phyloP scores from a whole-genome alignment of 2,329 filamentous ascomycete species.

The Verticillium klebahnii region DNA sequence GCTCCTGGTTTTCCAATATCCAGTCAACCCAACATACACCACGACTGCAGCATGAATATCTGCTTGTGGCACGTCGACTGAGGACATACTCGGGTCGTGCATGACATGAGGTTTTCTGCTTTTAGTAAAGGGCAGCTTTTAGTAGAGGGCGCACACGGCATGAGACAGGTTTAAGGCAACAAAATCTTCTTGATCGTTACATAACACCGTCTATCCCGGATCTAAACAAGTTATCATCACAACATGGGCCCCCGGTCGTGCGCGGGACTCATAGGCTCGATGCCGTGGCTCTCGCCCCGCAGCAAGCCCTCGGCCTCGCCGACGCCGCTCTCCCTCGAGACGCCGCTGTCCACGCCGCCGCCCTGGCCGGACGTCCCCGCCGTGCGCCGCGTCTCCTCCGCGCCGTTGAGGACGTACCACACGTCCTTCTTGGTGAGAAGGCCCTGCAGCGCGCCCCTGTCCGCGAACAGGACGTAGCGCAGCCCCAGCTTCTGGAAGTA shows the following conservation, averaged over 20 bases:
- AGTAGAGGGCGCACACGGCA: no score
- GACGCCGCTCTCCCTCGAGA: constrained; percentile 30
- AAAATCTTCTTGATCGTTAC: not conserved
- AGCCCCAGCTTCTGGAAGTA: constrained; percentile 96
- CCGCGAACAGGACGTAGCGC: constrained; percentile 82
- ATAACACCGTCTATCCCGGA: not conserved
- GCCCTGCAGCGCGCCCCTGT: constrained; percentile 76
- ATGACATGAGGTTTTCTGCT: no score
- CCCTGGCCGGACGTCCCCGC: constrained; percentile 16
- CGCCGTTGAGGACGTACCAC: constrained; percentile 85
- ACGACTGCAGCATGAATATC: no score
- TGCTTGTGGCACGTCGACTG: no score
- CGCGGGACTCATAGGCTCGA: constrained; percentile 20
- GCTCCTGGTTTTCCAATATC: no score
- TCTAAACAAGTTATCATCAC: constrained; percentile 4
- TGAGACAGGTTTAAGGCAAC: not conserved
- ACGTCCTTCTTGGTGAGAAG: constrained; percentile 96
- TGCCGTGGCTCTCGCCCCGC: constrained; percentile 26
- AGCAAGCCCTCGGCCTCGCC: constrained; percentile 40
- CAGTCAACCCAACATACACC: no score
- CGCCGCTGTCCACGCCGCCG: constrained; percentile 25
- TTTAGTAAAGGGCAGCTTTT: no score
- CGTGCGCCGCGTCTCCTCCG: constrained; percentile 54
- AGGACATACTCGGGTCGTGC: no score
- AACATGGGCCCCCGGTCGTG: constrained; percentile 10